Percentiles rank a stretch among this genome's conserved stretches.
Conservation (phyloP, 352 stramenopile species). For the Phytophthora palmivora region DNA sequence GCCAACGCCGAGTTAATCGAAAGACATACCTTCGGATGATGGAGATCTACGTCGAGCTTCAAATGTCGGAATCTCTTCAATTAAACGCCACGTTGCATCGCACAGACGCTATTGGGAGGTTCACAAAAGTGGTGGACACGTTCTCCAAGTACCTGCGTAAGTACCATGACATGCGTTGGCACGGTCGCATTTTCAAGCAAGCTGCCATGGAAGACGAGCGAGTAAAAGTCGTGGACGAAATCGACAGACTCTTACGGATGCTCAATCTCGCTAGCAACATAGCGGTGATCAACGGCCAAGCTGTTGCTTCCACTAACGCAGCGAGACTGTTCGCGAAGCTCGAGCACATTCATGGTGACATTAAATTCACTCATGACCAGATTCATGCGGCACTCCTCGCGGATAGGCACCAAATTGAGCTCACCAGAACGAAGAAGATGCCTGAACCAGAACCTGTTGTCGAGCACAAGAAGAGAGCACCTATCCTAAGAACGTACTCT, state of each 20-base stretch:
- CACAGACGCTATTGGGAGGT: conserved; percentile 6
- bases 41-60: conserved; percentile 27
- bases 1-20: conserved; percentile 18
- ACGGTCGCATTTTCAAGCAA: conserved; percentile 26
- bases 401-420: no score
- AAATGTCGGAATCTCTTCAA: conserved; percentile 19
- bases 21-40: conserved; percentile 25
- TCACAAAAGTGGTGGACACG: not conserved
- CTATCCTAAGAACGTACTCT: no score
- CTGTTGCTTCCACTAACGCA: conserved; percentile 10
- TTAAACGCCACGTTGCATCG: conserved; percentile 11
- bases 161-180: conserved; percentile 25
- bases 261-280: conserved; percentile 29
- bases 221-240: conserved; percentile 30
- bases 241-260: conserved; percentile 42
- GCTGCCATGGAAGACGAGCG: conserved; percentile 37
- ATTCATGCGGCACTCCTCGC: conserved; percentile 12
- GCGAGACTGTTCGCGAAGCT: conserved; percentile 22
- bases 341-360: conserved; percentile 15
- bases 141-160: conserved; percentile 28
- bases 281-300: conserved; percentile 23
- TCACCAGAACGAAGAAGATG: no score
- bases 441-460: no score
- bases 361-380: conserved; percentile 22
- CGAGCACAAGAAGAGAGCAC: no score